Evolutionary conservation across 108 stramenopile species (phyloP).

Genomic region (Cyclotella choctawhatcheeana): DNA sequence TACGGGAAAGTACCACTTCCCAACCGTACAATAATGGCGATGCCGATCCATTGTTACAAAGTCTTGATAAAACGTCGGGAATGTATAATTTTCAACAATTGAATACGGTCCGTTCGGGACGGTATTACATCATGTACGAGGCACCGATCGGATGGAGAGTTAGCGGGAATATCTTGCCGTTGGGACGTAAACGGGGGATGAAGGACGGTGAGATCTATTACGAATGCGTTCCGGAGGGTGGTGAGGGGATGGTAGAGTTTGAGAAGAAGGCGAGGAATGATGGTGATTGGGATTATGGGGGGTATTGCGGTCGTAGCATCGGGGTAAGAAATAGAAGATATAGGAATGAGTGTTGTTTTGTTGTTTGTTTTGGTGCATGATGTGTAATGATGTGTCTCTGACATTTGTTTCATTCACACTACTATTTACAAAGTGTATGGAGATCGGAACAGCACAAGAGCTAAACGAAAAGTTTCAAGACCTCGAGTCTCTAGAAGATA

Average conservation of each 20-base stretch:
- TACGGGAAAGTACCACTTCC: not conserved
- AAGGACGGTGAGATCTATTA: not conserved
- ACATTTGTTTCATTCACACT: no score
- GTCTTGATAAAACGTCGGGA: not conserved
- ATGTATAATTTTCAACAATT: conserved; percentile 6
- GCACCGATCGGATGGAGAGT: conserved; percentile 16
- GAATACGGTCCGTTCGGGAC: conserved; percentile 9
- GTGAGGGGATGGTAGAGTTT: conserved; percentile 15
- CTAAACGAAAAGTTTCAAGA: conserved; percentile 14
- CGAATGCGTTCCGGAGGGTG: conserved; percentile 25
- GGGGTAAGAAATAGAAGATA: no score
- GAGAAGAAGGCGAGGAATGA: not conserved
- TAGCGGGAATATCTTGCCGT: conserved; percentile 21
- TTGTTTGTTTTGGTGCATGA: no score
- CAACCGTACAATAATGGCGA: not conserved
- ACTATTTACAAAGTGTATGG: no score
- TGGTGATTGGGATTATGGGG: conserved; percentile 39
- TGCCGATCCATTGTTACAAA: not conserved
- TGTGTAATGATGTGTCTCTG: no score
- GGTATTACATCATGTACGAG: conserved; percentile 40
- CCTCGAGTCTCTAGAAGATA: not conserved
- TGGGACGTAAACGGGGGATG: not conserved
- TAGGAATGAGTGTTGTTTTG: no score
- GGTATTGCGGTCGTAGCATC: conserved; percentile 36
- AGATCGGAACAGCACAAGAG: conserved; percentile 21